A percentile compares a stretch with the other conserved stretches of the same genome.
These are phyloP conservation scores for Chlorociboria aeruginascens DNA, from an alignment of 495 filamentous ascomycete genomes.

Conservation along the genomic window DNA sequence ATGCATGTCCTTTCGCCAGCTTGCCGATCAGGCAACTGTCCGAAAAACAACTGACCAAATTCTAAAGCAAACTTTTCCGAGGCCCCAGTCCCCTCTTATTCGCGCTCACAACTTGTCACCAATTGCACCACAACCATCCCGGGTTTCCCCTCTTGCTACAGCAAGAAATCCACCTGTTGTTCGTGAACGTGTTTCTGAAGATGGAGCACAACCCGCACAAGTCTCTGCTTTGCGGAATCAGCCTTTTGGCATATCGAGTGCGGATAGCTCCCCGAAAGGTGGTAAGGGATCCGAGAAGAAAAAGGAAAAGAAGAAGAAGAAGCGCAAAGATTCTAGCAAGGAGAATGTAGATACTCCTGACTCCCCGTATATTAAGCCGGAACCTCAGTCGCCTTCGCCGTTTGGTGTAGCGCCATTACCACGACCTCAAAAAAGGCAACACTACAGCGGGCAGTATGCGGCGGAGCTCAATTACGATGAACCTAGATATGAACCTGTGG, in stretches of 20 bases:
- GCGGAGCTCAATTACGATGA: slow-evolving; percentile 31
- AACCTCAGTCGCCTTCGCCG: slow-evolving; percentile 75
- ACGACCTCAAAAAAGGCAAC: slow-evolving; percentile 38
- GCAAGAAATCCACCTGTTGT: slow-evolving; percentile 44
- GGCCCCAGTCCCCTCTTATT: slow-evolving; percentile 10
- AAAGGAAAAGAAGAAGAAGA: slow-evolving; percentile 32
- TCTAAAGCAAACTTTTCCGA: slow-evolving; percentile 8
- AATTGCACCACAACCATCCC: slow-evolving; percentile 68
- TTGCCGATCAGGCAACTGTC: background rate
- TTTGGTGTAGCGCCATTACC: slow-evolving; percentile 40
- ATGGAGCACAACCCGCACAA: slow-evolving; percentile 31
- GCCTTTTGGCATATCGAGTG: slow-evolving; percentile 24
- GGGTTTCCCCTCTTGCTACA: slow-evolving; percentile 64
- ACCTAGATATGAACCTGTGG: slow-evolving; percentile 9
- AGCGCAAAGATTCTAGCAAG: slow-evolving; percentile 32
- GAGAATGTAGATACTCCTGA: slow-evolving; percentile 24
- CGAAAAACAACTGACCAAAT: slow-evolving; percentile 1
- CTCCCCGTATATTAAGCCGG: slow-evolving; percentile 67
- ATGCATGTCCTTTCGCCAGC: background rate
- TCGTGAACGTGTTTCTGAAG: slow-evolving; percentile 10
- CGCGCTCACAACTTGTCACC: slow-evolving; percentile 45
- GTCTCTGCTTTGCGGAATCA: slow-evolving; percentile 35
- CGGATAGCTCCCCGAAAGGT: slow-evolving; percentile 35
- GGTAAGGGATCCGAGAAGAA: slow-evolving; percentile 19
- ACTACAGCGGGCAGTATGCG: slow-evolving; percentile 34